phyloP scores from a whole-genome alignment of 2,329 filamentous ascomycete genomes.

The Leptographium procerum region DNA sequence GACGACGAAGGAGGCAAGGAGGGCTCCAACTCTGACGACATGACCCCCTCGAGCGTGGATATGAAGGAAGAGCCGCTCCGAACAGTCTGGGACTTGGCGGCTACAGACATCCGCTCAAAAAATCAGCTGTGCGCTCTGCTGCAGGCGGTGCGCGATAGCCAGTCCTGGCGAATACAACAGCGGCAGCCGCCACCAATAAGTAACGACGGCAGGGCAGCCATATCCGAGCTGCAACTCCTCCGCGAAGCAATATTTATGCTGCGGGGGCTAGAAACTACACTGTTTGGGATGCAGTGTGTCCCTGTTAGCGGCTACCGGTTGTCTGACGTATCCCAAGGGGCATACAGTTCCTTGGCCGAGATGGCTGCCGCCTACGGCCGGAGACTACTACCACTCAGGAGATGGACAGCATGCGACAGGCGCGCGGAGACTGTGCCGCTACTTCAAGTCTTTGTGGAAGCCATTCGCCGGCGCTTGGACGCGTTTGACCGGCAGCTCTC shows the following conservation, averaged over 20 bases:
- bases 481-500: constrained; percentile 49
- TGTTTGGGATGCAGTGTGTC: constrained; percentile 44
- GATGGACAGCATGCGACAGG: constrained; percentile 30
- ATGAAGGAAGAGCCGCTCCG: constrained; percentile 1
- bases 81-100: constrained; percentile 17
- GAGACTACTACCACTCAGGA: constrained; percentile 32
- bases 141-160: constrained; percentile 27
- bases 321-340: constrained; percentile 35
- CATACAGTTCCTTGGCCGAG: constrained; percentile 35
- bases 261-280: constrained; percentile 59
- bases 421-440: constrained; percentile 38
- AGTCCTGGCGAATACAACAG: constrained; percentile 30
- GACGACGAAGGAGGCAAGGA: constrained; percentile 45
- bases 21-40: constrained; percentile 28
- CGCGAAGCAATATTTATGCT: constrained; percentile 82
- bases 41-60: constrained; percentile 6
- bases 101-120: constrained; percentile 11
- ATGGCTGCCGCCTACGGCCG: constrained; percentile 36
- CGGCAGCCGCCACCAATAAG: neutral
- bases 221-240: constrained; percentile 62
- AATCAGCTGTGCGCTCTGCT: constrained; percentile 22
- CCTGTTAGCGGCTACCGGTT: constrained; percentile 34
- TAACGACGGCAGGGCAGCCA: constrained; percentile 16
- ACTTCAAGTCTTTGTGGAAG: constrained; percentile 60
- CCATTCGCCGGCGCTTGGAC: constrained; percentile 43